Conservation (phyloP, 331 rosid species). For the Spiraea crenata region DNA sequence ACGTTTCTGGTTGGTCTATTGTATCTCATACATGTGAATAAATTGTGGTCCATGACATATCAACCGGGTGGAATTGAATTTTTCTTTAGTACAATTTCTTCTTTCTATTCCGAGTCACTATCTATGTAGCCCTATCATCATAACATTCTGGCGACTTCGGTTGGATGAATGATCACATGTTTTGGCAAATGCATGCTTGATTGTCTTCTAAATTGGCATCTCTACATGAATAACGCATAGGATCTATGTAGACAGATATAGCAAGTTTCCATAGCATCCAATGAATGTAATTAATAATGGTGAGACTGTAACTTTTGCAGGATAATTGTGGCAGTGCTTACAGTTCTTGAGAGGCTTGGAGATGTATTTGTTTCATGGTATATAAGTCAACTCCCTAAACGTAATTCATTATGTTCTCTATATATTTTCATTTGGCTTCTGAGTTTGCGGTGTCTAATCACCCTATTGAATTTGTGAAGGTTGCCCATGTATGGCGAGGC, state of each 20-base stretch:
- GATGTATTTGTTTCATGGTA: constrained; percentile 77
- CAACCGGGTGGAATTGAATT: not conserved
- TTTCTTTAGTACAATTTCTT: not conserved
- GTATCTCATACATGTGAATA: not conserved
- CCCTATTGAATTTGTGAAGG: constrained; percentile 37
- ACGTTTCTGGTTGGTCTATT: not conserved
- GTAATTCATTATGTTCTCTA: not conserved
- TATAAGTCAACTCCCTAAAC: constrained; percentile 16
- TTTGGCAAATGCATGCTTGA: not conserved
- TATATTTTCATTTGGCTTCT: too few relatives aligned
- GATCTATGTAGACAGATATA: not conserved
- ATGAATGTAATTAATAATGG: not conserved
- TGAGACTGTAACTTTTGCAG: constrained; percentile 33
- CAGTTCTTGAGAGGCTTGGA: constrained; percentile 64
- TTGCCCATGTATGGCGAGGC: constrained; percentile 80
- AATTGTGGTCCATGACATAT: not conserved
- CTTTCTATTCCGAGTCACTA: not conserved
- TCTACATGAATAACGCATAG: not conserved
- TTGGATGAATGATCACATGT: not conserved
- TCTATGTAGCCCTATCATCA: not conserved
- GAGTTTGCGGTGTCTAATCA: too few relatives aligned
- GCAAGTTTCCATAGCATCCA: not conserved
- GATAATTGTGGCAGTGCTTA: constrained; percentile 74
- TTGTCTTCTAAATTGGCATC: not conserved
- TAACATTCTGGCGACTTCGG: not conserved